A percentile compares a stretch with the other conserved stretches of the same genome.
Evolutionary conservation across 2,329 filamentous ascomycete species (phyloP).

Genomic region (Fusarium nematophilum): DNA sequence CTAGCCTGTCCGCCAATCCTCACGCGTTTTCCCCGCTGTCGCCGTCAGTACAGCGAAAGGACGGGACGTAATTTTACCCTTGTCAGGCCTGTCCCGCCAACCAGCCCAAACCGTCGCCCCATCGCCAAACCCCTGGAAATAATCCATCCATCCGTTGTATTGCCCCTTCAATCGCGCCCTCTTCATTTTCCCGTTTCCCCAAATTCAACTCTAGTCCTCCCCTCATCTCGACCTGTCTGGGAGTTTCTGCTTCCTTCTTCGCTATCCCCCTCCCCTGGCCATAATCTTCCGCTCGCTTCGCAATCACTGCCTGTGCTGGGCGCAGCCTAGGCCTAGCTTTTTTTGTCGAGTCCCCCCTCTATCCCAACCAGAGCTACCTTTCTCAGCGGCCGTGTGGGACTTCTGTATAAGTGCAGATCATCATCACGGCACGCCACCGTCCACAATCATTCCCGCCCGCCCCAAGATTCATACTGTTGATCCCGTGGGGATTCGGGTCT

Average conservation of each 20-base stretch:
- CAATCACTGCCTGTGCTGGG: neutral
- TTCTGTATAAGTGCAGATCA: conserved; percentile 40
- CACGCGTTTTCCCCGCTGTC: conserved; percentile 18
- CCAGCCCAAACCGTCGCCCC: conserved; percentile 40
- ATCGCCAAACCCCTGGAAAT: conserved; percentile 42
- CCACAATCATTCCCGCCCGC: conserved; percentile 11
- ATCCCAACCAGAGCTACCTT: conserved; percentile 19
- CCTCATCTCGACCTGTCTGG: conserved; percentile 20
- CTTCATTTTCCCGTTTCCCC: conserved; percentile 14
- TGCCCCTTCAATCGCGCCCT: conserved; percentile 38
- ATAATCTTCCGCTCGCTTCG: conserved; percentile 3
- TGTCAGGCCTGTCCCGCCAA: conserved; percentile 37
- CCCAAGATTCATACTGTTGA: conserved; percentile 15
- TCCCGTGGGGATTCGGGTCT: conserved; percentile 9
- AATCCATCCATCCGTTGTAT: conserved; percentile 39
- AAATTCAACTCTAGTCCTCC: conserved; percentile 31
- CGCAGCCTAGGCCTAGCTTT: neutral
- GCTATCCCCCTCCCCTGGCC: conserved; percentile 15
- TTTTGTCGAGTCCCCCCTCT: neutral
- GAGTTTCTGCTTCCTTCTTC: conserved; percentile 12
- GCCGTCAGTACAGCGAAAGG: conserved; percentile 19
- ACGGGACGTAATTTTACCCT: conserved; percentile 45
- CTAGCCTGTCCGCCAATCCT: conserved; percentile 5
- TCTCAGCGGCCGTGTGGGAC: conserved; percentile 33
- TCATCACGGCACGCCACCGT: conserved; percentile 31